Conservation (phyloP, 75 land plant genomes). For the Cupressus sempervirens region DNA sequence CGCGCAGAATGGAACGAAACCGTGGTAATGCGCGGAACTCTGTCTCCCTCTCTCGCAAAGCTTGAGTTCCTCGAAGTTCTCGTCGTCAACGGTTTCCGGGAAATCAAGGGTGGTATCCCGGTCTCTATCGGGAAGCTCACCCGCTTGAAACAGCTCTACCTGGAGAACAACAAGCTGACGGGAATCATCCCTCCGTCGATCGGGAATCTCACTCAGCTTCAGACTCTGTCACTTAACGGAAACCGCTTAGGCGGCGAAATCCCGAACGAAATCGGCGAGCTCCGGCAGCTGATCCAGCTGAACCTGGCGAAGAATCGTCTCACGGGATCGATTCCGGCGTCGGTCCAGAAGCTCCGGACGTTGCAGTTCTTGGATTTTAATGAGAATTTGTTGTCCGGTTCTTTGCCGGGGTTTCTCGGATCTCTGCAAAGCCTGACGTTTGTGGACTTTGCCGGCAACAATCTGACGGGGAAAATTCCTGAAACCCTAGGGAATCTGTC, state of each 20-base stretch:
- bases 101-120: constrained; percentile 67
- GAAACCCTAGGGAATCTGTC: constrained; percentile 29
- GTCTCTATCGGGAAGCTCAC: constrained; percentile 41
- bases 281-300: constrained; percentile 30
- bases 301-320: constrained; percentile 46
- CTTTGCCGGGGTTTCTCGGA: constrained; percentile 48
- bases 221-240: constrained; percentile 36
- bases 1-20: constrained; percentile 13
- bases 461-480: constrained; percentile 62
- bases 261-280: constrained; percentile 43
- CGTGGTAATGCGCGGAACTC: constrained; percentile 47
- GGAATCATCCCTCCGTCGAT: constrained; percentile 59
- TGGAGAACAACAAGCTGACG: constrained; percentile 53
- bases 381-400: constrained; percentile 51
- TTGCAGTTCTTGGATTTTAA: constrained; percentile 52
- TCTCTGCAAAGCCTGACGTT: constrained; percentile 40
- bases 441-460: constrained; percentile 64
- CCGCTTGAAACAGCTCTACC: constrained; percentile 46
- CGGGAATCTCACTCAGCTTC: constrained; percentile 27
- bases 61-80: constrained; percentile 41
- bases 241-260: constrained; percentile 49
- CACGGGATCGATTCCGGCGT: constrained; percentile 44
- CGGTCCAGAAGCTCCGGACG: constrained; percentile 23
- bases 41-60: constrained; percentile 47
- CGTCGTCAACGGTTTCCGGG: constrained; percentile 59